These are phyloP conservation scores for Pochonia chlamydosporia DNA, from an alignment of 2,329 filamentous ascomycete genomes.

Conservation along the genomic window DNA sequence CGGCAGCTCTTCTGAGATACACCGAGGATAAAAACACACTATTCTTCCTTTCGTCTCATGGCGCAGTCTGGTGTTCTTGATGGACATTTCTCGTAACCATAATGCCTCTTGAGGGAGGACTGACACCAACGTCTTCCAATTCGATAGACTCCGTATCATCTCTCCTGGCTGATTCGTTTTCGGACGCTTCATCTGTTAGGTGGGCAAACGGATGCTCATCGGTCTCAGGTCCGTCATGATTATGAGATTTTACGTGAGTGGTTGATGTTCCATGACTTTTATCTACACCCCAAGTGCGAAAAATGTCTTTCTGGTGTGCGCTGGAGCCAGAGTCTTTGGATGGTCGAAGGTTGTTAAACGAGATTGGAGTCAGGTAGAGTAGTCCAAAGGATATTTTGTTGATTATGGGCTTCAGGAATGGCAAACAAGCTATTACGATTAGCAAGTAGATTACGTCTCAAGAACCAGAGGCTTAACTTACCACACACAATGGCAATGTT, in stretches of 20 bases:
- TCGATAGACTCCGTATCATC: not conserved
- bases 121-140: not conserved
- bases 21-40: not conserved
- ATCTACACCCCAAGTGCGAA: not conserved
- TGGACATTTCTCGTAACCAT: not conserved
- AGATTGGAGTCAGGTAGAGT: not conserved
- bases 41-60: not conserved
- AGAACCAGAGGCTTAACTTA: not conserved
- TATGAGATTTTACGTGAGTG: not conserved
- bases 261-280: not conserved
- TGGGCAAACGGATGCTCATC: not conserved
- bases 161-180: not conserved
- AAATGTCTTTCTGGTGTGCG: not conserved
- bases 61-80: not conserved
- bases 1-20: not conserved
- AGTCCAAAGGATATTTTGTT: not conserved
- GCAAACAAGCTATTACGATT: not conserved
- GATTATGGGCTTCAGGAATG: not conserved
- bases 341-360: not conserved
- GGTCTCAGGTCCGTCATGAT: not conserved
- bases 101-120: not conserved
- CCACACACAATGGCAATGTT: constrained; percentile 31
- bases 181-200: not conserved
- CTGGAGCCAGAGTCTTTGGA: not conserved
- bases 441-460: not conserved